Conservation (phyloP, 257 asterid genomes). For the Vinca minor region DNA sequence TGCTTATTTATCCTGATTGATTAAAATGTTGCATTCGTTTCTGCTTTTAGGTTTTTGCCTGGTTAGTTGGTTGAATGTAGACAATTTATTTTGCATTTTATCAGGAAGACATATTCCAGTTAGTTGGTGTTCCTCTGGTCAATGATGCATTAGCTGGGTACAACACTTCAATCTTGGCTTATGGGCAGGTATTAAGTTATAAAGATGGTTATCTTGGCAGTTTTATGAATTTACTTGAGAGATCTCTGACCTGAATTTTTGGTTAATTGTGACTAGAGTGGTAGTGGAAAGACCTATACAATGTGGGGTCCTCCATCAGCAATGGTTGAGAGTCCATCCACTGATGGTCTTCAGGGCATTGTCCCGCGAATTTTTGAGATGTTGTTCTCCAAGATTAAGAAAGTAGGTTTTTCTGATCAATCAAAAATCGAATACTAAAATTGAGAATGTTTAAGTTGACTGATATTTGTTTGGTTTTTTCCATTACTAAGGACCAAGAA, state of each 20-base stretch:
- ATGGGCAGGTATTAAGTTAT: slow-evolving; percentile 68
- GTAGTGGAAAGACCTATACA: slow-evolving; percentile 90
- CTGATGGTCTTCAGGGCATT: slow-evolving; percentile 63
- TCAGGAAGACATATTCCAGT: slow-evolving; percentile 68
- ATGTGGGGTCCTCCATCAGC: slow-evolving; percentile 99
- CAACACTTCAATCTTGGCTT: slow-evolving; percentile 79
- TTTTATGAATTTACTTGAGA: background rate
- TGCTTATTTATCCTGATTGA: background rate
- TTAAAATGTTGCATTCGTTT: background rate
- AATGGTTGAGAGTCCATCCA: slow-evolving; percentile 64
- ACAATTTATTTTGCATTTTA: background rate
- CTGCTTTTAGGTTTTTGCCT: no score
- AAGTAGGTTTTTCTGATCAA: slow-evolving; percentile 31
- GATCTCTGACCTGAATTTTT: background rate
- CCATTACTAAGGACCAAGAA: slow-evolving; percentile 55
- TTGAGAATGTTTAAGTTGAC: slow-evolving; percentile 4
- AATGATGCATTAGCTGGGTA: slow-evolving; percentile 86
- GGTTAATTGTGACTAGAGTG: slow-evolving; percentile 49
- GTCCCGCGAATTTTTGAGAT: slow-evolving; percentile 81
- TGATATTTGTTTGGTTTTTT: slow-evolving; percentile 6
- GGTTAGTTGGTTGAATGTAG: background rate
- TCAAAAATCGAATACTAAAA: background rate
- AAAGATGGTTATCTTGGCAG: background rate
- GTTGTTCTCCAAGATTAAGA: slow-evolving; percentile 70
- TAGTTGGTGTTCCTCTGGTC: slow-evolving; percentile 70